Conservation (phyloP, 2,329 filamentous ascomycete genomes). For the Hypoxylon sp. region DNA sequence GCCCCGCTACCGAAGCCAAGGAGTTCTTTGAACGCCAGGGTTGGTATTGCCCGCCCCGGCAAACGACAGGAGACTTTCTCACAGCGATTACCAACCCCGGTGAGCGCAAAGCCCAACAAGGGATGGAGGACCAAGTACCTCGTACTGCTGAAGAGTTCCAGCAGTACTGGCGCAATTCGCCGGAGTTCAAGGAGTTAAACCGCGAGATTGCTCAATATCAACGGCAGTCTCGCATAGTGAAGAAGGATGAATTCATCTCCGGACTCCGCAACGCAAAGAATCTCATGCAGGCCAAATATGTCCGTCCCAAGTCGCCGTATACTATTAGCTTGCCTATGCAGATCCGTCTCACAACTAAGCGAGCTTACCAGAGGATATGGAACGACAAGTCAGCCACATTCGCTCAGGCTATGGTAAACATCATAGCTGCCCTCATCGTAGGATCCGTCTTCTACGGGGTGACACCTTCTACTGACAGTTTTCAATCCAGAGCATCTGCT, state of each 20-base stretch:
- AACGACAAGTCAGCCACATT: conserved; percentile 65
- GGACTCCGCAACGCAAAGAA: conserved; percentile 14
- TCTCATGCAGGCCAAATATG: conserved; percentile 24
- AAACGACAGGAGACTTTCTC: conserved; percentile 79
- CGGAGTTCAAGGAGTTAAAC: conserved; percentile 60
- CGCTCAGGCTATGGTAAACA: conserved; percentile 62
- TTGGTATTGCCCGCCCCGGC: conserved; percentile 75
- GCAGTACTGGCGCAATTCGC: conserved; percentile 61
- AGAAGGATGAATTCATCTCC: conserved; percentile 16
- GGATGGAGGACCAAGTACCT: conserved; percentile 72
- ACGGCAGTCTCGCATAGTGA: conserved; percentile 48
- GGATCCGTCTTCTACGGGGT: conserved; percentile 72
- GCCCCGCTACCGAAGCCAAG: conserved; percentile 71
- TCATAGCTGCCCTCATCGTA: conserved; percentile 72
- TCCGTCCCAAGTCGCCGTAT: conserved; percentile 69
- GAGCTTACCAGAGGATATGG: conserved; percentile 68
- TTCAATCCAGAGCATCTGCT: conserved; percentile 60
- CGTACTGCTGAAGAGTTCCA: conserved; percentile 80
- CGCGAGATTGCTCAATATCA: conserved; percentile 67
- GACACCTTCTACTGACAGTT: conserved; percentile 63
- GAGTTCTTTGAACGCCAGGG: conserved; percentile 78
- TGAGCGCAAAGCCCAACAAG: conserved; percentile 68
- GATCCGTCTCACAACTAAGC: conserved; percentile 64
- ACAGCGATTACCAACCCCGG: conserved; percentile 76
- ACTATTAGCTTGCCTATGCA: conserved; percentile 70